Evolutionary conservation across 768 basidiomycete genomes (phyloP).

Genomic region (Amanita pseudoporphyria): DNA sequence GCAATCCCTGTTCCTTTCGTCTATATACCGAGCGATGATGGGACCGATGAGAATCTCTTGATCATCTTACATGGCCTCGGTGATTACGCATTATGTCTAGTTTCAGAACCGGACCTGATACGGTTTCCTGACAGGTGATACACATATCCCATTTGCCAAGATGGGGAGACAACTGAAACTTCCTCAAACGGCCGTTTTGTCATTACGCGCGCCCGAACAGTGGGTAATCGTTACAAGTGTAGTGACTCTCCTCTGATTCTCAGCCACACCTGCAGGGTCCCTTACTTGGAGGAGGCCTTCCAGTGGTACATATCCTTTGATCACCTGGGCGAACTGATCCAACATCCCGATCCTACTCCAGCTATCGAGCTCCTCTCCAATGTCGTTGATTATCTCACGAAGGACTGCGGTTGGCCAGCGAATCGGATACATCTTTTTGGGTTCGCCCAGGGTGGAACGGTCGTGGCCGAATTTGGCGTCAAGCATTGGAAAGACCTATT

Average conservation of each 20-base stretch:
- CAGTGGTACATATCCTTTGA: conserved; percentile 88
- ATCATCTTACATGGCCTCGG: conserved; percentile 83
- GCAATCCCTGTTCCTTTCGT: conserved; percentile 46
- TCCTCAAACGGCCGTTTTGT: conserved; percentile 85
- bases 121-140: conserved; percentile 54
- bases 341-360: conserved; percentile 62
- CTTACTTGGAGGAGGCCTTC: conserved; percentile 67
- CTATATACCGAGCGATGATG: conserved; percentile 71
- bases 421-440: conserved; percentile 78
- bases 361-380: conserved; percentile 48
- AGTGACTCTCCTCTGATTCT: neutral
- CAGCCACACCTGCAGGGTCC: conserved; percentile 40
- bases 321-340: conserved; percentile 61
- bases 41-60: conserved; percentile 78
- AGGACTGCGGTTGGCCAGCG: conserved; percentile 56
- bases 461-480: conserved; percentile 61
- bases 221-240: conserved; percentile 22
- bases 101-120: neutral
- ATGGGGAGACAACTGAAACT: conserved; percentile 67
- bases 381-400: conserved; percentile 46
- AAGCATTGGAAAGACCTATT: conserved; percentile 39
- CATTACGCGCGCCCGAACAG: conserved; percentile 72
- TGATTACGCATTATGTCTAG: conserved; percentile 21
- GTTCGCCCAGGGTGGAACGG: conserved; percentile 79
- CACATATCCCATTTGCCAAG: conserved; percentile 63